Base-by-base conservation (phyloP, 805 yeast species). In the Wickerhamiella hasegawae region DNA sequence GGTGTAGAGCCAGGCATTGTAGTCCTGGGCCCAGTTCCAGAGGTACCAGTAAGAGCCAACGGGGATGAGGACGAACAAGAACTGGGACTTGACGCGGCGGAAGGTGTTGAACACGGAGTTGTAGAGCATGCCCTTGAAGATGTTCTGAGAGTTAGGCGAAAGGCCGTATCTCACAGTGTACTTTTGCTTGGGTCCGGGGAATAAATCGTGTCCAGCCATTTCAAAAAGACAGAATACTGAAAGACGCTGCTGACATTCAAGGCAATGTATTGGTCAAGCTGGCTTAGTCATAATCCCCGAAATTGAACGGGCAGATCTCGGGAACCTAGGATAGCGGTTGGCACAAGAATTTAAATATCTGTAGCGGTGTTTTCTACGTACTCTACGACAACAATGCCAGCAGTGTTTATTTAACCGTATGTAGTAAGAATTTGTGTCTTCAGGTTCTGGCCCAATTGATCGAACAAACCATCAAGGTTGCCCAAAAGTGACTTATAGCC, bases 61-160 rank as follows among this genome's bases (percentile, higher is more conserved):
- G 47, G 98, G 98, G 46, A 83, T 55, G 36, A 71, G 61, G 40
- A 87, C 62, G 64, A 65, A 87, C 49, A 87, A 63, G 42, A 74
- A 71, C 68, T 90, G 96, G 55, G 77, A 66, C 63, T 73, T 80
- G 50, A 77, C 75, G 73, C 98, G 80, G 72, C 98, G 87, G 71
- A 79, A 79, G 34, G 78, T 72, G 76, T 90, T 90, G 76, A 79
- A 85, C 47, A 85, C 62, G 33, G 94, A 82, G 59, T 72, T 76
- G 70, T 85, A 73, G 49, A 77, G 70, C 46, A 76, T 71, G 49
- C 93, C 94, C 60, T 78, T 77, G 59, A 90, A 70, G 39, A 96
- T 96, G 59, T 73, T 75, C 63, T 87, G 92, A 41, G 94, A 95
- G 49, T 70, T 81, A 43, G 95, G 92, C 46, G 98, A 80, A 45